These are phyloP conservation scores for Saccharomycopsis hybrid DNA, from an alignment of 1,139 yeast species.

Conservation along the genomic window DNA sequence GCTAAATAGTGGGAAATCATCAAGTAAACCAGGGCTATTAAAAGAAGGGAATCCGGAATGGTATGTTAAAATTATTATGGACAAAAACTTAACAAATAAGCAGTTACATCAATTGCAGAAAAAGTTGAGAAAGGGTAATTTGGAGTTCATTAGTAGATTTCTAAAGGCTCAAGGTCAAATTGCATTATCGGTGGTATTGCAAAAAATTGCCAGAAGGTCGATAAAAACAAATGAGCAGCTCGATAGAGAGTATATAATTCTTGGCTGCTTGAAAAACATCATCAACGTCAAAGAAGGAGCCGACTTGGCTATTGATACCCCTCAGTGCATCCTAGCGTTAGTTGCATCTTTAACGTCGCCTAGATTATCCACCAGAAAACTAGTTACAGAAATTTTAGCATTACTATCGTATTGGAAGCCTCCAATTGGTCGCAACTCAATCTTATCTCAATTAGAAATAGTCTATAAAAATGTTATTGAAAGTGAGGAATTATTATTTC, in stretches of 20 bases:
- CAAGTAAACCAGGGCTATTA: neutral
- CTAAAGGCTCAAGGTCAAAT: conserved; percentile 19
- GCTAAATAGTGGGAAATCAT: neutral
- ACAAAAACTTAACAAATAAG: conserved; percentile 13
- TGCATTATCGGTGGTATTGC: conserved; percentile 15
- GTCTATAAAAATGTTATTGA: conserved; percentile 27
- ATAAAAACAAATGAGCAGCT: conserved; percentile 24
- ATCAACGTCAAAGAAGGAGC: conserved; percentile 43
- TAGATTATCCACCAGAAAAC: conserved; percentile 55
- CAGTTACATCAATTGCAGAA: conserved; percentile 11
- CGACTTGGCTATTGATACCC: conserved; percentile 37
- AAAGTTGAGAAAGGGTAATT: conserved; percentile 11
- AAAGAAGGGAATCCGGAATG: conserved; percentile 21
- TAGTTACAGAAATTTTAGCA: conserved; percentile 60
- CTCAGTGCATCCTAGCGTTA: conserved; percentile 39
- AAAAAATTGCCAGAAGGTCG: conserved; percentile 14
- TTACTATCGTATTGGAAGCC: conserved; percentile 38
- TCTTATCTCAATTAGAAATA: conserved; percentile 53
- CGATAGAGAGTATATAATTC: conserved; percentile 44
- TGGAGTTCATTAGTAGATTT: conserved; percentile 13
- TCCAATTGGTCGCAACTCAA: conserved; percentile 48
- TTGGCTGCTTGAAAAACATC: conserved; percentile 46
- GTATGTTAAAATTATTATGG: conserved; percentile 19
- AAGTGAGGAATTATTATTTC: conserved; percentile 34
- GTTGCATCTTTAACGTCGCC: conserved; percentile 42